phyloP scores from a whole-genome alignment of 2,329 filamentous ascomycete species.

The Colletotrichum musae region DNA sequence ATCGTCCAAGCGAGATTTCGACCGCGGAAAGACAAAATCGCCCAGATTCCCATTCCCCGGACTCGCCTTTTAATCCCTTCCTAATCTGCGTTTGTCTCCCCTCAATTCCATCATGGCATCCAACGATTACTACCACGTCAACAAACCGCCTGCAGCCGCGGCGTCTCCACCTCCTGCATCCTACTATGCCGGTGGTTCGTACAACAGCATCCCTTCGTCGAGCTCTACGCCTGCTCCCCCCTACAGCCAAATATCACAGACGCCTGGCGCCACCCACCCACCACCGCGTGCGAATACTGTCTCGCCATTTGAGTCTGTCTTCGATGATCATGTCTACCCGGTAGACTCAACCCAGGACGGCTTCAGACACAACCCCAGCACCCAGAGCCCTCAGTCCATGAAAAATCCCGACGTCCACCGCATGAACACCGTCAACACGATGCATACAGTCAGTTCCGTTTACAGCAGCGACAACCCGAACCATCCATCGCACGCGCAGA shows the following conservation, averaged over 20 bases:
- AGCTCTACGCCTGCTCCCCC: slow-evolving; percentile 55
- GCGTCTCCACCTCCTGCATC: slow-evolving; percentile 56
- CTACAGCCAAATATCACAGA: slow-evolving; percentile 47
- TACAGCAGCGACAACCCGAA: slow-evolving; percentile 32
- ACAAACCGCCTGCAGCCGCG: slow-evolving; percentile 55
- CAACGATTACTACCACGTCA: slow-evolving; percentile 75
- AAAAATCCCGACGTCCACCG: slow-evolving; percentile 47
- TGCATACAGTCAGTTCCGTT: slow-evolving; percentile 29
- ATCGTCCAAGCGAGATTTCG: slow-evolving; percentile 40
- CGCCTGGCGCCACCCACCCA: slow-evolving; percentile 43
- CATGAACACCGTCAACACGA: slow-evolving; percentile 37
- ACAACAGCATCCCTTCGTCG: slow-evolving; percentile 59
- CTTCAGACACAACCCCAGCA: slow-evolving; percentile 46
- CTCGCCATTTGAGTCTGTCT: slow-evolving; percentile 76
- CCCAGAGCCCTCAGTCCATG: slow-evolving; percentile 23
- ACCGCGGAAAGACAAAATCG: slow-evolving; percentile 21
- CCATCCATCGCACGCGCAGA: slow-evolving; percentile 19
- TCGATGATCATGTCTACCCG: slow-evolving; percentile 78
- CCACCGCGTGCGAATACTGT: slow-evolving; percentile 55
- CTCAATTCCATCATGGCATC: slow-evolving; percentile 67
- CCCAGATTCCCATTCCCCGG: slow-evolving; percentile 30
- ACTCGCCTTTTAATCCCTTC: slow-evolving; percentile 19
- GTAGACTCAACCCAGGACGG: slow-evolving; percentile 56
- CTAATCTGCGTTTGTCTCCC: slow-evolving; percentile 5
- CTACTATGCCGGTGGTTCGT: slow-evolving; percentile 54